These are phyloP conservation scores for Debaryomyces robertsiae DNA, from an alignment of 1,139 yeast genomes.

Conservation along the genomic window DNA sequence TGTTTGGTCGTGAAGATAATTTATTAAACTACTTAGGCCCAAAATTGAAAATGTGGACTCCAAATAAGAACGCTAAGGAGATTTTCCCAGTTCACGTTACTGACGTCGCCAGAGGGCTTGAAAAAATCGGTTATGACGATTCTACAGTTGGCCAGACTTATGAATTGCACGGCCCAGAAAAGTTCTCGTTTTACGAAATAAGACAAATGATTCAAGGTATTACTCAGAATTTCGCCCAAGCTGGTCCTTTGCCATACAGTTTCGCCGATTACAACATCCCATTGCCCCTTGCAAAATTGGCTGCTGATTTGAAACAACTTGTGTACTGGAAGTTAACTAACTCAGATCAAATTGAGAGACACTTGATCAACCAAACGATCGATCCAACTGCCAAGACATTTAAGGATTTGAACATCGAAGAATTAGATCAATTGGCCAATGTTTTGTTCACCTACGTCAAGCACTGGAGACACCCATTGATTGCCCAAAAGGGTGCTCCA, in stretches of 20 bases:
- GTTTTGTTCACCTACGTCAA: conserved; percentile 66
- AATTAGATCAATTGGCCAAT: conserved; percentile 68
- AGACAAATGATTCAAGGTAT: conserved; percentile 71
- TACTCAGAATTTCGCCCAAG: conserved; percentile 58
- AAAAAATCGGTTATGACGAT: conserved; percentile 79
- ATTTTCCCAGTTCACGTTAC: conserved; percentile 74
- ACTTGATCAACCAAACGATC: conserved; percentile 65
- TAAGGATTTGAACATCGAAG: conserved; percentile 68
- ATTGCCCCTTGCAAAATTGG: conserved; percentile 45
- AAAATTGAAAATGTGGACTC: conserved; percentile 59
- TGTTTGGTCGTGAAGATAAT: conserved; percentile 77
- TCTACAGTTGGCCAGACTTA: conserved; percentile 74
- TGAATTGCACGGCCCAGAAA: conserved; percentile 77
- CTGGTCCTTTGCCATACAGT: conserved; percentile 49
- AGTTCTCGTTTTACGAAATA: conserved; percentile 63
- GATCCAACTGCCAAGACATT: conserved; percentile 67
- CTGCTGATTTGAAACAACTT: conserved; percentile 51
- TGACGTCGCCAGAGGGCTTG: conserved; percentile 81
- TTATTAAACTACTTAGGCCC: conserved; percentile 67
- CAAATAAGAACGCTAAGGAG: conserved; percentile 65
- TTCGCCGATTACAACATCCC: conserved; percentile 37
- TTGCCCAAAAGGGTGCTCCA: conserved; percentile 50
- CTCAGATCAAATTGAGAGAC: conserved; percentile 79
- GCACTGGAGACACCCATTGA: conserved; percentile 56
- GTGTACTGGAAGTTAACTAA: conserved; percentile 72